These are phyloP conservation scores for Colletotrichum sp. DNA, from an alignment of 2,329 filamentous ascomycete genomes.

Conservation along the genomic window DNA sequence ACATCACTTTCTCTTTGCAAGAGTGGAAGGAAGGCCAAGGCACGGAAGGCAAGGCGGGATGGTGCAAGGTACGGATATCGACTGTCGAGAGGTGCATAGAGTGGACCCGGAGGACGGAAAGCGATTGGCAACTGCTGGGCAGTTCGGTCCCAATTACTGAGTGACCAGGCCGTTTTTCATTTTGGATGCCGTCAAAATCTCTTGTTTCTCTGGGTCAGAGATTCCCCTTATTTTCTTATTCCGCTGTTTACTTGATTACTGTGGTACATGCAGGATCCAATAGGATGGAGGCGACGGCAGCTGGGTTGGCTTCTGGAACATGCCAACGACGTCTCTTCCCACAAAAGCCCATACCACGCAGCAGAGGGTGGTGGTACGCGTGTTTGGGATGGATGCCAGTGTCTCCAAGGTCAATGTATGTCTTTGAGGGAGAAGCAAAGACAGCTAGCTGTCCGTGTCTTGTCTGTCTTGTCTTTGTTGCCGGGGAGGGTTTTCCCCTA, in stretches of 20 bases:
- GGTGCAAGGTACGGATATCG: background rate
- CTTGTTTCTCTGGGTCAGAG: background rate
- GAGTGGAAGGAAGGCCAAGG: background rate
- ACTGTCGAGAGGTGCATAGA: background rate
- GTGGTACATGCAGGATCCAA: background rate
- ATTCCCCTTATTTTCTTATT: conserved; percentile 3
- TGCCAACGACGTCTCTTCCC: background rate
- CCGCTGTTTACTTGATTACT: background rate
- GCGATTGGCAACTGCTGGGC: conserved; percentile 17
- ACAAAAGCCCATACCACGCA: background rate
- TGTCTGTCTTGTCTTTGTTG: background rate
- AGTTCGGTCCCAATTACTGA: conserved; percentile 17
- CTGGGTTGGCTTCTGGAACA: conserved; percentile 17
- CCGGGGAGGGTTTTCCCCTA: background rate
- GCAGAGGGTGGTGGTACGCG: background rate
- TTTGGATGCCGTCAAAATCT: conserved; percentile 10
- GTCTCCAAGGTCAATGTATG: background rate
- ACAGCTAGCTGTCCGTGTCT: background rate
- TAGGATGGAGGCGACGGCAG: background rate
- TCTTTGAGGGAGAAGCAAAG: background rate
- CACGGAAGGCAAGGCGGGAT: background rate
- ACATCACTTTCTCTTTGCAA: background rate
- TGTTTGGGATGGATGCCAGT: background rate
- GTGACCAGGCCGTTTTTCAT: background rate
- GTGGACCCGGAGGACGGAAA: background rate